Base-by-base conservation (phyloP, 495 filamentous ascomycete genomes). In the Penicillium canescens region DNA sequence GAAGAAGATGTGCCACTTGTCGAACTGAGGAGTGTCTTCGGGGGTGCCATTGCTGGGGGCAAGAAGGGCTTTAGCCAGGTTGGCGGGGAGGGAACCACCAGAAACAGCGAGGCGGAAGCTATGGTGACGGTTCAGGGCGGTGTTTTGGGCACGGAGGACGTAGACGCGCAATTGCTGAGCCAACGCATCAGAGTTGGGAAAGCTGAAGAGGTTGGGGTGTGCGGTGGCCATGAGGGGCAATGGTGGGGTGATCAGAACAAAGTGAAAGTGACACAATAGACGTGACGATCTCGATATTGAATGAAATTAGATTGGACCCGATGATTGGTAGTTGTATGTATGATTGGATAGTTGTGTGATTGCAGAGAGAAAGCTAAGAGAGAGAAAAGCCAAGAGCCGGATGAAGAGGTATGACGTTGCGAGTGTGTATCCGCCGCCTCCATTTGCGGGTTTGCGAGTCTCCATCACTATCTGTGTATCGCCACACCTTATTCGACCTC, bases 1-100 rank as follows among this genome's bases (percentile, higher is more conserved):
- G 73, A 96, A 98, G 82, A 97, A 98, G 66, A 98, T 88, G 60
- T 98, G 88, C 94, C 94, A 98, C 65, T 89, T 91, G 65, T 78
- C 76, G 78, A 93, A 97, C 58, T 86, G 76, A 50, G 91, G 71
- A 7, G 73, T 77, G 54, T 90, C 86, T 23, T 86, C 85, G 10
- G 74, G 68, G 33, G 68, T 67, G 34, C 79, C 83, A 52, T 80
- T 74, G 14, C 83, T 71, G 1, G 78, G 71, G 1, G 85, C 69
- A 4, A 98, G 82, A 9, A 98, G 85, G 3, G 91, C 89, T 55
- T 81, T 80, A 16, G 91, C 91, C 20, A 98, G 89, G 23, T 87
- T 89, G 50, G 86, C 83, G 20, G 94, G 94, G 6, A 98, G 85
- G 12, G 95, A 98, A 42, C 94, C 95, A 59, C 95, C 94, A 2